phyloP scores from a whole-genome alignment of 2,329 filamentous ascomycete genomes.

The Diaporthe vexans region DNA sequence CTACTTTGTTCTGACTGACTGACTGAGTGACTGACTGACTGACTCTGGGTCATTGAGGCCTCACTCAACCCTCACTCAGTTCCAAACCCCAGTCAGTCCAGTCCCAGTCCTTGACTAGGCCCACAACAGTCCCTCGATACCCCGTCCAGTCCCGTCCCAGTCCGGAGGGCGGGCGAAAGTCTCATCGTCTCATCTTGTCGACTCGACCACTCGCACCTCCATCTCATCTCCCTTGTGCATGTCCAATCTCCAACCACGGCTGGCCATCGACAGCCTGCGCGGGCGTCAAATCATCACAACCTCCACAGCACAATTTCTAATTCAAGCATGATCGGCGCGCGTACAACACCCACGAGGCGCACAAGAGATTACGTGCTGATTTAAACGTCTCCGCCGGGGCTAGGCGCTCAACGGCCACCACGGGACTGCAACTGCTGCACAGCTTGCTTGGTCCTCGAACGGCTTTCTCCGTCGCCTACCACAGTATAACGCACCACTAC shows the following conservation, averaged over 20 bases:
- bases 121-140: conserved; percentile 5
- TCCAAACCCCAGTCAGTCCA: too few relatives aligned
- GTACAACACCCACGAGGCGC: conserved; percentile 24
- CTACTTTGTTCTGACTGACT: too few relatives aligned
- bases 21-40: neutral
- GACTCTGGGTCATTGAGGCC: conserved; percentile 15
- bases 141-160: neutral
- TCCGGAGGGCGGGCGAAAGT: neutral
- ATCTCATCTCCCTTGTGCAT: conserved; percentile 32
- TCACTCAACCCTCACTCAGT: conserved; percentile 4
- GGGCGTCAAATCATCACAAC: conserved; percentile 31
- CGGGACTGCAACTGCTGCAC: conserved; percentile 7
- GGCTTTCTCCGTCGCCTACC: conserved; percentile 32
- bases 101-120: neutral
- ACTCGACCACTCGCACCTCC: conserved; percentile 19
- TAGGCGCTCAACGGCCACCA: conserved; percentile 32
- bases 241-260: conserved; percentile 31
- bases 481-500: conserved; percentile 6
- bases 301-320: conserved; percentile 41
- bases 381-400: conserved; percentile 35
- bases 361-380: conserved; percentile 40
- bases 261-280: conserved; percentile 2
- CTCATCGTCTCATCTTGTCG: conserved; percentile 20
- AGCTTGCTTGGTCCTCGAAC: neutral
- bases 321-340: conserved; percentile 39